Conservation (phyloP, 1,284 basidiomycete species). For the Microstroma glucosiphilum region DNA sequence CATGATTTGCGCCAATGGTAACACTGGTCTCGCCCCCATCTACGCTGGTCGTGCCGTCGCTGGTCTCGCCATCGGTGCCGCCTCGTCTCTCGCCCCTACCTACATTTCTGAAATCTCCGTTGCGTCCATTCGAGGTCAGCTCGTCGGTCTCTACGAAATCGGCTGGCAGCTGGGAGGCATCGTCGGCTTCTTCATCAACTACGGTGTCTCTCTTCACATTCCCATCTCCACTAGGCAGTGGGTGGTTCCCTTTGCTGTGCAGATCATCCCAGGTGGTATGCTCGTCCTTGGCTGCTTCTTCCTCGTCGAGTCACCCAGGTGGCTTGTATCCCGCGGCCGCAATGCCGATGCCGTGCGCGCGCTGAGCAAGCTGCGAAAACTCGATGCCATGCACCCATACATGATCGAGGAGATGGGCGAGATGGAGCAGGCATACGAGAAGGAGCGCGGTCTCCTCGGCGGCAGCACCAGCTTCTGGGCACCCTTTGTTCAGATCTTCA, state of each 20-base stretch:
- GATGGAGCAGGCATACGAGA: constrained; percentile 19
- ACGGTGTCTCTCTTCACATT: constrained; percentile 54
- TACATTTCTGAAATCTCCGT: constrained; percentile 51
- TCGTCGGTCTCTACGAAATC: constrained; percentile 58
- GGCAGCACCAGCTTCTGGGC: not conserved
- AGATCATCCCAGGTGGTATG: constrained; percentile 57
- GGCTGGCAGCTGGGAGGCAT: constrained; percentile 52
- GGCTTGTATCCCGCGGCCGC: constrained; percentile 58
- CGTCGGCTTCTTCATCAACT: constrained; percentile 47
- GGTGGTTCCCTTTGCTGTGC: constrained; percentile 57
- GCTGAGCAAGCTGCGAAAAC: constrained; percentile 33
- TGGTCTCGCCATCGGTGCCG: constrained; percentile 52
- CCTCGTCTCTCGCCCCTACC: constrained; percentile 46
- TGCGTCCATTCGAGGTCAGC: constrained; percentile 56
- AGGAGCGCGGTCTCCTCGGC: constrained; percentile 5
- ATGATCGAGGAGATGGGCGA: constrained; percentile 22
- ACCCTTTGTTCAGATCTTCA: not conserved
- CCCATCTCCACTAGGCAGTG: constrained; percentile 51
- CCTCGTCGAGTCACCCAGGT: constrained; percentile 61
- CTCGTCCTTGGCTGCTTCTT: constrained; percentile 52
- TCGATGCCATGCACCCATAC: constrained; percentile 39
- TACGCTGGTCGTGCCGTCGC: constrained; percentile 51
- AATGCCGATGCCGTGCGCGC: constrained; percentile 36
- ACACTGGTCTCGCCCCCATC: constrained; percentile 28
- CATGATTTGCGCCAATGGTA: constrained; percentile 25